Conservation (phyloP, 768 basidiomycete species). For the Psilocybe tampanensis region DNA sequence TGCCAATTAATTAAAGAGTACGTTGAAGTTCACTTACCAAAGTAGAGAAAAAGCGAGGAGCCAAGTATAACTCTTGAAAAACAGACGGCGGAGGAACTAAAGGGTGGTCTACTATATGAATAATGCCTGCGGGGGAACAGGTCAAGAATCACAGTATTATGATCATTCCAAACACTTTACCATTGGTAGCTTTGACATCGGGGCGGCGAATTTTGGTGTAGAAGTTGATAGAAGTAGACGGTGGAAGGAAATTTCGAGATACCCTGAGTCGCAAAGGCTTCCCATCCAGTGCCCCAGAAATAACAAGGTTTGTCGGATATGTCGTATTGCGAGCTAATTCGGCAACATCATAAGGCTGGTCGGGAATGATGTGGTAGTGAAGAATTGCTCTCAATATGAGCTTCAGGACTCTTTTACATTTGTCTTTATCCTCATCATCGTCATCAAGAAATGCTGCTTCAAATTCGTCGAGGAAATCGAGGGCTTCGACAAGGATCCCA, state of each 20-base stretch:
- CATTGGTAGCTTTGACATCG: slow-evolving; percentile 51
- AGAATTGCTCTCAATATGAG: slow-evolving; percentile 55
- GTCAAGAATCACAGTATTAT: no score
- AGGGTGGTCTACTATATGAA: slow-evolving; percentile 58
- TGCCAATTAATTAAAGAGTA: not conserved
- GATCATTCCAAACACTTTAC: no score
- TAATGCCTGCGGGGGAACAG: slow-evolving; percentile 34
- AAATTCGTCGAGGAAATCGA: slow-evolving; percentile 40
- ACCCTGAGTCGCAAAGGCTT: slow-evolving; percentile 49
- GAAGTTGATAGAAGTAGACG: slow-evolving; percentile 47
- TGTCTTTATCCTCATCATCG: slow-evolving; percentile 44
- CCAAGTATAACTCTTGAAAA: slow-evolving; percentile 49
- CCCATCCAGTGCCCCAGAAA: slow-evolving; percentile 43
- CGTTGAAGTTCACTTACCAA: slow-evolving; percentile 37
- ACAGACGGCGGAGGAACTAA: slow-evolving; percentile 55
- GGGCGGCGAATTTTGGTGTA: slow-evolving; percentile 43
- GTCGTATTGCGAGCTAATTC: slow-evolving; percentile 57
- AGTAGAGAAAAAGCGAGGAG: slow-evolving; percentile 46
- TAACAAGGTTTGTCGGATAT: slow-evolving; percentile 46
- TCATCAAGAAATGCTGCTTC: slow-evolving; percentile 9
- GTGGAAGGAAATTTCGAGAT: slow-evolving; percentile 32
- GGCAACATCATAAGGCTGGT: slow-evolving; percentile 30
- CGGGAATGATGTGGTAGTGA: slow-evolving; percentile 57
- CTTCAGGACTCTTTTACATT: slow-evolving; percentile 57
- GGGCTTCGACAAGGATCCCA: slow-evolving; percentile 27